Base-by-base conservation (phyloP, 768 basidiomycete species). In the Pulveroboletus sp. region DNA sequence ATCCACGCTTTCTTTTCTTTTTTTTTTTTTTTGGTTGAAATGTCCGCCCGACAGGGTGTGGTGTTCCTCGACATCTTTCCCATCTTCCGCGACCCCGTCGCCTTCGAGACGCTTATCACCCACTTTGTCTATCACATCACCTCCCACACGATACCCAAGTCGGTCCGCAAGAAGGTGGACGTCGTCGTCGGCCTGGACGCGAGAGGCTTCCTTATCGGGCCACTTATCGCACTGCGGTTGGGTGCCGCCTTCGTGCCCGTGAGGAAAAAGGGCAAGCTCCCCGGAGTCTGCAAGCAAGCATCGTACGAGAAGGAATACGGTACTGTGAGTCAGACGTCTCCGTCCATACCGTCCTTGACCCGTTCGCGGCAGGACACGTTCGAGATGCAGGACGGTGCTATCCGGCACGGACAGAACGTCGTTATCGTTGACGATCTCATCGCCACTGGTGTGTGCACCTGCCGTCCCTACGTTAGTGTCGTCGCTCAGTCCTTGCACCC, bases 201-300 rank as follows among this genome's bases (percentile, higher is more conserved):
- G 21, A 79, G 96, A 48, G 96, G 96, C 12, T 99, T 99, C 75
- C 78, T 99, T 44, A 70, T 99, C 9, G 96, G 94, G 1, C 96
- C 96, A 1, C 80, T 93, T 57, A 81, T 99, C 59, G 96, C 96
- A 5, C 71, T 91, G 61, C 77, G 95, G 50, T 73, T 99, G 26
- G 90, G 91, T 26, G 93, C 93, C 2, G 90, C 92, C 10, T 99
- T 99, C 58, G 93, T 96, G 3, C 94, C 96, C 2, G 93, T 98
- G 31, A 79, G 96, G 52, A 99, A 99, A 72, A 73, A 74, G 53
- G 94, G 93, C 5, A 99, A 98, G 69, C 77, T 99, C n/a, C 96
- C 96, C 6, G 96, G 96, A 40, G 63, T 81, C 58, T 88, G 86
- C 65, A 77, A 84, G 40, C 74, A 76, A 30, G 86, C 81, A 3